Base-by-base conservation (phyloP, 257 asterid genomes). In the Solanum lignicaule region DNA sequence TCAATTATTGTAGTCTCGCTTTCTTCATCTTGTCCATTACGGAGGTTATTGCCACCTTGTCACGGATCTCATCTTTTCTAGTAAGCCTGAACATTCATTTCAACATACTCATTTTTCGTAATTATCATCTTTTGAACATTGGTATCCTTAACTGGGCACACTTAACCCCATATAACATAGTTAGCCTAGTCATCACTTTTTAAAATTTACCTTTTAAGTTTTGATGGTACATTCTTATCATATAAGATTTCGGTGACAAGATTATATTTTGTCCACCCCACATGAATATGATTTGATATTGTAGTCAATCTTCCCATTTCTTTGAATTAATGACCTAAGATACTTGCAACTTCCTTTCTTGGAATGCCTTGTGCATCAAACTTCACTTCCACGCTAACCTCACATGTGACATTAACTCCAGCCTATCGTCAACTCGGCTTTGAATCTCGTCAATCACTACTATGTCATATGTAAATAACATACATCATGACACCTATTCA, bases 281-380 rank as follows among this genome's bases (percentile, higher is more conserved):
- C 0, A 3, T n/a, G 10, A 60, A 21, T 60, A 60, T 60, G 13
- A 60, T 60, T 0, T 60, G 13, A 60, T 1, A 60, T 9, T 25
- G 25, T 21, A 60, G 29, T 9, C 6, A 1, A 9, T n/a, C 71
- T 62, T 62, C 0, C 0, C 71, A 23, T 62, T n/a, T 62, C 0
- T n/a, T 62, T 62, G 15, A 62, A n/a, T 62, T 60, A 60, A 60
- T 21, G 6, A 60, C 29, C 0, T 0, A 62, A 62, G 15, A n/a
- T 62, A n/a, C 15, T 62, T n/a, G 3, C 6, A 23, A 62, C 7
- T 62, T 4, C 31, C 4, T 62, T 13, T 62, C 8, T 0, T 62
- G 15, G 0, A 4, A 62, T 62, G 4, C 0, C 7, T 7, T 4
- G 16, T 62, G 31, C 0, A 62, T 62, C 15, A 10, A 62, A 1